Conservation (phyloP, 164 flowering plant genomes). For the Akebia trifoliata region DNA sequence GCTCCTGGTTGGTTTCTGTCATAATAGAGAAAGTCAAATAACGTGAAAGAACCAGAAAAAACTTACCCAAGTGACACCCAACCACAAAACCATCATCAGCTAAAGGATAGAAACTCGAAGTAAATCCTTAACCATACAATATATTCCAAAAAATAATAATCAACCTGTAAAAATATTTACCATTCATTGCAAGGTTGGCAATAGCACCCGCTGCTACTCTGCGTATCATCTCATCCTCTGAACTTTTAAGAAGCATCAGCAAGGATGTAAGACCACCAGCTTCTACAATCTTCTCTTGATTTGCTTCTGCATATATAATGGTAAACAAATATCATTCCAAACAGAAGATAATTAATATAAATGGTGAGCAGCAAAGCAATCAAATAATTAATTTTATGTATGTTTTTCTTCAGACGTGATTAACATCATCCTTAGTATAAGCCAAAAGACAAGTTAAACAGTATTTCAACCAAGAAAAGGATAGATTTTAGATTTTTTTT, state of each 20-base stretch:
- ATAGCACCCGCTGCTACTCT: slow-evolving; percentile 98
- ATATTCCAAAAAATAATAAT: not conserved
- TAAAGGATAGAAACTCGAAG: not conserved
- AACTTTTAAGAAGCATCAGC: slow-evolving; percentile 70
- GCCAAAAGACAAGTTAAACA: no score
- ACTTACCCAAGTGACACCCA: not conserved
- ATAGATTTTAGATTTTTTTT: no score
- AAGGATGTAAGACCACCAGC: slow-evolving; percentile 93
- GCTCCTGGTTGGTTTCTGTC: slow-evolving; percentile 94
- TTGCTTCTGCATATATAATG: slow-evolving; percentile 54
- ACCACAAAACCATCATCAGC: not conserved
- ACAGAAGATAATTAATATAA: not conserved
- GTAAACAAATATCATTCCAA: slow-evolving; percentile 9
- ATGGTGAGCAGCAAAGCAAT: not conserved
- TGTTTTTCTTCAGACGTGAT: not conserved
- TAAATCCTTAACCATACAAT: not conserved
- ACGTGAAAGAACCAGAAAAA: slow-evolving; percentile 1
- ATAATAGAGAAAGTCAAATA: slow-evolving; percentile 7
- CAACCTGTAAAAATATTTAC: slow-evolving; percentile 28
- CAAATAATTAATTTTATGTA: not conserved
- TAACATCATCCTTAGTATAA: no score
- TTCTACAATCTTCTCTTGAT: slow-evolving; percentile 91
- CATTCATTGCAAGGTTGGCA: slow-evolving; percentile 97
- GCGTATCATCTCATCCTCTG: slow-evolving; percentile 80
- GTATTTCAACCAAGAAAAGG: no score